Percentiles rank a stretch among this genome's conserved stretches.
Conservation (phyloP, 257 asterid species). For the Solanum peruvianum region DNA sequence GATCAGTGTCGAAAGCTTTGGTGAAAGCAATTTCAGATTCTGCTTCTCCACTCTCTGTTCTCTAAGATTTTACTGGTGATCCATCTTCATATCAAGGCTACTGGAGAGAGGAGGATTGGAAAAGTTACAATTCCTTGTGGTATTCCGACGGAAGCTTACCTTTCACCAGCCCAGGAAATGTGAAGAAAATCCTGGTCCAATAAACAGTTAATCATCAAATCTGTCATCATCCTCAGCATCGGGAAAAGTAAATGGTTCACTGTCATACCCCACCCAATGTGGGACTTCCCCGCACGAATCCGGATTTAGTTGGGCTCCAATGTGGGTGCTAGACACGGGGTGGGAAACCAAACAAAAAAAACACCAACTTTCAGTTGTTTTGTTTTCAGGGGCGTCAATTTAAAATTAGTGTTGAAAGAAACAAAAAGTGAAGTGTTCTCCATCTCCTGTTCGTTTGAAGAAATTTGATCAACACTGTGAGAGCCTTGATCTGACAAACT, state of each 20-base stretch:
- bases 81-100: slow-evolving; percentile 31
- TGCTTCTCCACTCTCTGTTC: slow-evolving; percentile 38
- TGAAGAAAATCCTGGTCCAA: slow-evolving; percentile 58
- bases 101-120: not conserved
- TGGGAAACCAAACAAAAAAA: not conserved
- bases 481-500: slow-evolving; percentile 46
- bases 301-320: not conserved
- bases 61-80: slow-evolving; percentile 46
- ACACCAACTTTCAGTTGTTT: not conserved
- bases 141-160: slow-evolving; percentile 26
- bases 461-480: slow-evolving; percentile 36
- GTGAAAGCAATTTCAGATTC: slow-evolving; percentile 58
- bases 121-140: not conserved
- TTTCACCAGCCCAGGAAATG: slow-evolving; percentile 82
- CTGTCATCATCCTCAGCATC: slow-evolving; percentile 45
- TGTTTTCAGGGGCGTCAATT: not conserved
- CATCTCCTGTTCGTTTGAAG: slow-evolving; percentile 39
- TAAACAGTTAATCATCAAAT: slow-evolving; percentile 53
- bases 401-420: not conserved
- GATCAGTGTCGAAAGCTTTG: slow-evolving; percentile 37
- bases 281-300: not conserved
- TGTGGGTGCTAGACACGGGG: not conserved
- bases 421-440: not conserved
- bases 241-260: slow-evolving; percentile 24
- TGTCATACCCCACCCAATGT: slow-evolving; percentile 22